Percentiles rank a stretch among this genome's conserved stretches.
Conservation (phyloP, 2,329 filamentous ascomycete species). For the Colletotrichum sp. region DNA sequence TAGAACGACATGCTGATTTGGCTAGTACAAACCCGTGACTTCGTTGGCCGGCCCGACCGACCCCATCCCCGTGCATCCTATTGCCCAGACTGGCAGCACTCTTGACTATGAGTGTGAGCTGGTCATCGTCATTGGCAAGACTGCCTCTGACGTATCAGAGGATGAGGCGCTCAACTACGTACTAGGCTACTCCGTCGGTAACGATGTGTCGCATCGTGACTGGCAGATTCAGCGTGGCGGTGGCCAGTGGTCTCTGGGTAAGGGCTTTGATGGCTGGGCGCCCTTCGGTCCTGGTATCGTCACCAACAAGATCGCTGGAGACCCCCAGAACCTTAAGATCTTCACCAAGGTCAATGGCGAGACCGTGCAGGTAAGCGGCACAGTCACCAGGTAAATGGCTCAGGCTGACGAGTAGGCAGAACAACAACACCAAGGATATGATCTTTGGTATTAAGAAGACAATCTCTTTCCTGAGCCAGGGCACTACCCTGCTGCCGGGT, state of each 20-base stretch:
- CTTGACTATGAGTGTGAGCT: conserved; percentile 85
- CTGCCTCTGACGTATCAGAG: conserved; percentile 69
- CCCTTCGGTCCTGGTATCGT: conserved; percentile 77
- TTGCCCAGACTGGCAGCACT: conserved; percentile 70
- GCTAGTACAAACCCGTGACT: conserved; percentile 70
- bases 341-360: conserved; percentile 65
- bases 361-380: conserved; percentile 52
- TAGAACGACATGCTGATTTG: neutral
- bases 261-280: conserved; percentile 79
- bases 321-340: conserved; percentile 63
- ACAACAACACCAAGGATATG: conserved; percentile 64
- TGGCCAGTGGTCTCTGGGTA: conserved; percentile 74
- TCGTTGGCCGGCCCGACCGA: conserved; percentile 69
- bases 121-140: conserved; percentile 73
- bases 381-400: neutral
- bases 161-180: conserved; percentile 72
- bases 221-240: conserved; percentile 75
- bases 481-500: conserved; percentile 67
- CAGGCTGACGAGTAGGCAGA: conserved; percentile 31
- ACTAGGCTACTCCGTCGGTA: conserved; percentile 76
- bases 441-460: conserved; percentile 67
- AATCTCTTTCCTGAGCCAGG: conserved; percentile 64
- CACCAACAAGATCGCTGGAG: conserved; percentile 54
- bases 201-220: conserved; percentile 82
- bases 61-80: conserved; percentile 67